Conservation (phyloP, 1,284 basidiomycete genomes). For the Pyrrhoderma noxium region DNA sequence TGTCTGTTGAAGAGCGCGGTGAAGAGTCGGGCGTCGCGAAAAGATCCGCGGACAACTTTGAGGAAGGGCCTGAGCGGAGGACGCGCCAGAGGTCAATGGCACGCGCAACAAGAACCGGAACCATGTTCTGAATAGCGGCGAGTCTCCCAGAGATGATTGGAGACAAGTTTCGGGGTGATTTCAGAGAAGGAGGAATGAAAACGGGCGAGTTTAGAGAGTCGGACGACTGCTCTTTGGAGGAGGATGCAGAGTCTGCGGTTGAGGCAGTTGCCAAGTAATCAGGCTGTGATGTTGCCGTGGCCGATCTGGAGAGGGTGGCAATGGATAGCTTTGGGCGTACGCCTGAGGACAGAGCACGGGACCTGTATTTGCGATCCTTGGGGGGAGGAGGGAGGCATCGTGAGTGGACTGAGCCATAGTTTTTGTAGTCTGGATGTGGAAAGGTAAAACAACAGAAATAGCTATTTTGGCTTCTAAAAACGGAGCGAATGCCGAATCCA, state of each 20-base stretch:
- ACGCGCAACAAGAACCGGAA: constrained; percentile 41
- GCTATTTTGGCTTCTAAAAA: background rate
- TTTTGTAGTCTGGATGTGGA: background rate
- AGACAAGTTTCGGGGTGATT: background rate
- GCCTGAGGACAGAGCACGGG: constrained; percentile 55
- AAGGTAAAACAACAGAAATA: background rate
- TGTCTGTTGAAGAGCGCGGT: constrained; percentile 39
- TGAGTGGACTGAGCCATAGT: background rate
- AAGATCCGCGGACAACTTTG: constrained; percentile 23
- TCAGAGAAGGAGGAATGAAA: background rate
- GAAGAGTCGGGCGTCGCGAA: constrained; percentile 36
- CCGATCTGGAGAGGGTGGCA: constrained; percentile 39
- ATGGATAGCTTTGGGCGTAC: constrained; percentile 48
- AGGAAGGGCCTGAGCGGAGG: constrained; percentile 33
- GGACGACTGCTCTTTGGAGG: constrained; percentile 5
- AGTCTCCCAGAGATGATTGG: background rate
- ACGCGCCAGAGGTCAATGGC: constrained; percentile 43
- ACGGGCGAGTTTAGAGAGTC: constrained; percentile 12
- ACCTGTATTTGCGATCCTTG: constrained; percentile 28
- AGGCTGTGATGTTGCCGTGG: constrained; percentile 35
- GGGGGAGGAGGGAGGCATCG: constrained; percentile 9
- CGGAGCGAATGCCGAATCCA: no score
- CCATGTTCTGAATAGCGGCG: constrained; percentile 32
- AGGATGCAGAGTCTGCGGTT: background rate
- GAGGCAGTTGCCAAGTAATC: constrained; percentile 28